Conservation (phyloP, 306 rosid species). For the Parietaria judaica region DNA sequence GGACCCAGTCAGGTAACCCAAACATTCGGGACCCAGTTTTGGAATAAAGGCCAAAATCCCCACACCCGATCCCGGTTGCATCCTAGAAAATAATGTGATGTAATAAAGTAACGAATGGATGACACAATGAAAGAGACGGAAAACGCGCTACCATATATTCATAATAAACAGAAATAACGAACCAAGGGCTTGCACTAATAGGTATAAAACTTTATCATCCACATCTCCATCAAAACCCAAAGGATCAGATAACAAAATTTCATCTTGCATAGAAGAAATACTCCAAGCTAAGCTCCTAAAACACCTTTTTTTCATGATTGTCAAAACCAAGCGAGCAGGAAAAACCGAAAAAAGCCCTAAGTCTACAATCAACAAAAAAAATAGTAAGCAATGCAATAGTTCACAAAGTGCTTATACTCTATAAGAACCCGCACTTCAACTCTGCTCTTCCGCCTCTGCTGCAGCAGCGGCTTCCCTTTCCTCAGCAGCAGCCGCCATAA, state of each 20-base stretch:
- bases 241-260: conserved; percentile 9
- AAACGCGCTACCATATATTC: background rate
- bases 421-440: conserved; percentile 21
- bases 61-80: too few species aligned
- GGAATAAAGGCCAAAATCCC: too few species aligned
- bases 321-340: conserved; percentile 11
- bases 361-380: background rate
- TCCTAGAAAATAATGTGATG: too few species aligned
- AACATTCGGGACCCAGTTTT: too few species aligned
- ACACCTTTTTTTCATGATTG: background rate
- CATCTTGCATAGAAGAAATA: conserved; percentile 9
- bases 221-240: conserved; percentile 3
- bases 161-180: background rate
- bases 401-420: conserved; percentile 17
- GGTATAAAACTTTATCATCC: background rate
- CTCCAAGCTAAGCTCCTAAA: conserved; percentile 22
- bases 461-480: conserved; percentile 35
- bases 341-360: conserved; percentile 7
- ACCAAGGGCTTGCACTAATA: conserved; percentile 2
- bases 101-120: too few species aligned
- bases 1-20: too few species aligned
- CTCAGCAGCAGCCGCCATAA: conserved; percentile 56
- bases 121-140: too few species aligned
- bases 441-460: conserved; percentile 41
- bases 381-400: background rate